Conservation (phyloP, 495 filamentous ascomycete genomes). For the Margaritispora aquatica region DNA sequence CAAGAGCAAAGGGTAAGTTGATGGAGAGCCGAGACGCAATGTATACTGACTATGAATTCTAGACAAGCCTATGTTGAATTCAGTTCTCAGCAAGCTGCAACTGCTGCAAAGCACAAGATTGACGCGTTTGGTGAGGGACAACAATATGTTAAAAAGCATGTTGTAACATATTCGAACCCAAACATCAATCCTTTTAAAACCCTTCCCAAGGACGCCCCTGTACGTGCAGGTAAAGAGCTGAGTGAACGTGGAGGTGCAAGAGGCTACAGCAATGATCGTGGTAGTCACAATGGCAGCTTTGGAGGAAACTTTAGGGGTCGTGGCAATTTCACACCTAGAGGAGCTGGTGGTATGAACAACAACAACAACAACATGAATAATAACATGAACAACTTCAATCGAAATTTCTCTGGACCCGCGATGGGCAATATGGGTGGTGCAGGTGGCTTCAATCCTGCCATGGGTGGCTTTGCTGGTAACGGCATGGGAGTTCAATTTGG, state of each 20-base stretch:
- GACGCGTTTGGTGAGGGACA: slow-evolving; percentile 54
- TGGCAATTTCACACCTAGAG: slow-evolving; percentile 26
- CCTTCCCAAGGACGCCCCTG: slow-evolving; percentile 82
- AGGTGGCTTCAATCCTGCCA: slow-evolving; percentile 48
- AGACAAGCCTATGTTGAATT: slow-evolving; percentile 93
- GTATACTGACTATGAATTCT: slow-evolving; percentile 4
- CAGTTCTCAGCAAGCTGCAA: slow-evolving; percentile 74
- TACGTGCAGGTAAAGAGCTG: slow-evolving; percentile 61
- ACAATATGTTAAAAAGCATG: slow-evolving; percentile 56
- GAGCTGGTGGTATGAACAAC: slow-evolving; percentile 17
- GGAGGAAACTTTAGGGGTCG: slow-evolving; percentile 31
- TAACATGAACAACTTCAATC: slow-evolving; percentile 27
- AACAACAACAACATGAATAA: slow-evolving; percentile 29
- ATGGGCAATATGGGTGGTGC: slow-evolving; percentile 44
- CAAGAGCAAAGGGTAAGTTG: slow-evolving; percentile 87
- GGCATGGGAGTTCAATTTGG: slow-evolving; percentile 48
- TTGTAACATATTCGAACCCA: slow-evolving; percentile 69
- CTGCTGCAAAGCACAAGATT: slow-evolving; percentile 76
- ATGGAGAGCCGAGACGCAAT: not conserved
- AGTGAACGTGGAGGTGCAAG: slow-evolving; percentile 35
- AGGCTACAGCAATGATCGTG: slow-evolving; percentile 28
- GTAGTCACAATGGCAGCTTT: slow-evolving; percentile 37
- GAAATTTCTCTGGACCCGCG: slow-evolving; percentile 23
- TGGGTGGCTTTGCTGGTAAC: slow-evolving; percentile 58
- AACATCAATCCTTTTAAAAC: slow-evolving; percentile 84